phyloP scores from a whole-genome alignment of 257 asterid genomes.

The Capsicum chinense region DNA sequence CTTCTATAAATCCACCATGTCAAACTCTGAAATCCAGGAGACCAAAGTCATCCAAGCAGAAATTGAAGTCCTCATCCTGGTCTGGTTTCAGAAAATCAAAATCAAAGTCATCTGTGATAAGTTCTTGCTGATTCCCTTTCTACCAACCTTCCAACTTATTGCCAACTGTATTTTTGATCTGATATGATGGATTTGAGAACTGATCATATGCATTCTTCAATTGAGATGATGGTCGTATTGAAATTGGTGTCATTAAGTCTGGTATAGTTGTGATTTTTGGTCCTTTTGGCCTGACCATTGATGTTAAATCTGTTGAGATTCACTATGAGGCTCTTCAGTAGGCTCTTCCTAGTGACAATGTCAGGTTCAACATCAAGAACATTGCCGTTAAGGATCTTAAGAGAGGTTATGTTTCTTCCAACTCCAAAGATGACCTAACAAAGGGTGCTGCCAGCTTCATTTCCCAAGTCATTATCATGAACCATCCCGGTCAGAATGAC shows the following conservation, averaged over 20 bases:
- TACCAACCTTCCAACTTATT: constrained; percentile 17
- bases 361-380: constrained; percentile 65
- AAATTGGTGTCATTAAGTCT: too few species aligned
- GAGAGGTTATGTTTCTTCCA: constrained; percentile 65
- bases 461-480: constrained; percentile 70
- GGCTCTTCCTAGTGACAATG: constrained; percentile 27
- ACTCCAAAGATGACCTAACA: constrained; percentile 68
- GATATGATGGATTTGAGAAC: background rate
- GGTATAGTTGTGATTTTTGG: too few species aligned
- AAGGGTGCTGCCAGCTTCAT: constrained; percentile 62
- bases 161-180: constrained; percentile 23
- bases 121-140: constrained; percentile 28
- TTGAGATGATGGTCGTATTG: background rate
- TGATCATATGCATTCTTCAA: constrained; percentile 1
- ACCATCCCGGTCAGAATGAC: constrained; percentile 73
- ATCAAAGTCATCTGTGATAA: constrained; percentile 35
- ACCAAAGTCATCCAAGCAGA: constrained; percentile 49
- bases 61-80: constrained; percentile 54
- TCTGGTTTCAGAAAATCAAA: constrained; percentile 71
- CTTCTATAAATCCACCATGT: too few species aligned
- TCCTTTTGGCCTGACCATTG: too few species aligned
- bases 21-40: constrained; percentile 33
- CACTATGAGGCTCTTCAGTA: constrained; percentile 55
- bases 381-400: constrained; percentile 67
- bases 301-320: constrained; percentile 45